A percentile compares a stretch with the other conserved stretches of the same genome.
These are phyloP conservation scores for Spathaspora girioi DNA, from an alignment of 805 yeast genomes.

Conservation along the genomic window DNA sequence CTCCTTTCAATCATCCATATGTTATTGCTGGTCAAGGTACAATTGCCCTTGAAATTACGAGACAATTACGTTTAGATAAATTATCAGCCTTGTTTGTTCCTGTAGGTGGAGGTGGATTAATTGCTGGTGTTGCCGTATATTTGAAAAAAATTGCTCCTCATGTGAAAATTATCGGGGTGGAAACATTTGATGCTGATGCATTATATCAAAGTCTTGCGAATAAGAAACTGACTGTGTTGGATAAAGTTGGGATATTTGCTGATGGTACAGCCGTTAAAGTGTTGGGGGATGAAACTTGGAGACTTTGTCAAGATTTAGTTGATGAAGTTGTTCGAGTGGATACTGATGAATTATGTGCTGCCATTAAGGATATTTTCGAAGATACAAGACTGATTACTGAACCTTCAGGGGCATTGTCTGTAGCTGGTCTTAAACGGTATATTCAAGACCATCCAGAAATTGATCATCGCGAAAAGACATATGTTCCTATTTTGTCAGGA, in stretches of 20 bases:
- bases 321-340: constrained; percentile 83
- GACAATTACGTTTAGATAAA: constrained; percentile 77
- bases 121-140: constrained; percentile 88
- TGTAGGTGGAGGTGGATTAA: constrained; percentile 96
- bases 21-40: constrained; percentile 99
- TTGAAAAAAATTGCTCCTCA: constrained; percentile 97
- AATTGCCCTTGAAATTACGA: constrained; percentile 84
- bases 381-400: constrained; percentile 93
- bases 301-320: constrained; percentile 71
- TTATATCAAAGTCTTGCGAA: constrained; percentile 64
- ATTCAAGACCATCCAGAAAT: constrained; percentile 63
- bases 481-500: constrained; percentile 86
- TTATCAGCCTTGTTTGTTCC: constrained; percentile 87
- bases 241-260: constrained; percentile 91
- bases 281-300: constrained; percentile 88
- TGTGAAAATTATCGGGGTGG: constrained; percentile 92
- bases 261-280: constrained; percentile 96
- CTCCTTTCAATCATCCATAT: constrained; percentile 98
- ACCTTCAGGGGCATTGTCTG: constrained; percentile 96
- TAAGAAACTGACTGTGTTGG: constrained; percentile 53
- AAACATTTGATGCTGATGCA: constrained; percentile 95
- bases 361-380: constrained; percentile 92
- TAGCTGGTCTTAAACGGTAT: constrained; percentile 90
- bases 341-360: constrained; percentile 95
- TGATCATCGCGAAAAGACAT: constrained; percentile 66